Base-by-base conservation (phyloP, 768 basidiomycete species). In the Lactifluus volemus region DNA sequence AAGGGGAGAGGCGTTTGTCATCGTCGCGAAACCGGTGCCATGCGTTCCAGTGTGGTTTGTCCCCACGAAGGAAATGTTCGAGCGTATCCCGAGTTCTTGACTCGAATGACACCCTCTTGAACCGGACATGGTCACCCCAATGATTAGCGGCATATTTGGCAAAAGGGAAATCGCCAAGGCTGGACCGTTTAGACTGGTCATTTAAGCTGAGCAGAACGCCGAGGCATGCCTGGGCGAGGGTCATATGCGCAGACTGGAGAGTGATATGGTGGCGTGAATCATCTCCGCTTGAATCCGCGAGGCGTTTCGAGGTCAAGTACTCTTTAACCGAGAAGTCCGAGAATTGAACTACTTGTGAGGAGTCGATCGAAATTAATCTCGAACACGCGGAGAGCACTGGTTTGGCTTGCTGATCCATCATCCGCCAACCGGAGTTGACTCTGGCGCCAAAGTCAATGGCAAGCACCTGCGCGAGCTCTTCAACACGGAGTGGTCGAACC, bases 261-360 rank as follows among this genome's bases (percentile, higher is more conserved):
- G 25, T 10, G 15, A 56, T 49, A 25, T 49, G 34, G 38, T 56
- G 49, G 2, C 34, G 14, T 2, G 55, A 56, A 14, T 49, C 47
- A 17, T 49, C 34, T 25, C 5, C 21, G 2, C 36, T 49, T 56
- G 47, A 39, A 21, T 2, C 15, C 4, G 44, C 44, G 8, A 53
- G 51, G 15, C 36, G 58, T 11, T 32, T 7, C 4, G 58, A 59
- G 2, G 51, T 59, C 25, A 59, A 14, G 29, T 38, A 59, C 25
- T 59, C 58, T 8, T 59, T 52, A 17, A 59, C 58, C 2, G 58
- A 59, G 6, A 53, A 5, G 30, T 59, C 51, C 1, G 58, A 52
- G 4, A 59, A 53, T 2, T 59, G 50, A 4, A 59, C 58, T 10
- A 59, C 21, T 14, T 39, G 34, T 12, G 29, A 41, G 52, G 19